These are phyloP conservation scores for Laguncularia racemosa DNA, from an alignment of 345 rosid genomes.

Conservation along the genomic window DNA sequence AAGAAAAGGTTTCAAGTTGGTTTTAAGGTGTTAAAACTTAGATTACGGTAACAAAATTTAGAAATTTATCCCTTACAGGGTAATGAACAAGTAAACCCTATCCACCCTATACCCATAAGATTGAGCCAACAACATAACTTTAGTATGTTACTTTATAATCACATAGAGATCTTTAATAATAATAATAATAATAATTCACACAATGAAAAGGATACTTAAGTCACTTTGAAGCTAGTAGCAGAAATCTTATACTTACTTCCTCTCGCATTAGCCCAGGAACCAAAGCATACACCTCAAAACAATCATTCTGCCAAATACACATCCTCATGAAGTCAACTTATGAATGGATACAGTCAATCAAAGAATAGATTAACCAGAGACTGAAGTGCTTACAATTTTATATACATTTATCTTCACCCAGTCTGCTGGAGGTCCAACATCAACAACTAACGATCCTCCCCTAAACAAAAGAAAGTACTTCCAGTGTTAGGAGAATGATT, in stretches of 20 bases:
- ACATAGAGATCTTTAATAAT: too few species aligned
- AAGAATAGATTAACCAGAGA: neutral
- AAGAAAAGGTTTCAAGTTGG: too few species aligned
- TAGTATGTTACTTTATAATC: too few species aligned
- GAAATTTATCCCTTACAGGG: too few species aligned
- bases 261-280: constrained; percentile 69
- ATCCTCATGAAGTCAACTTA: neutral
- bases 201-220: neutral
- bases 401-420: constrained; percentile 70
- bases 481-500: neutral
- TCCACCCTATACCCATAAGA: too few species aligned
- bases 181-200: neutral
- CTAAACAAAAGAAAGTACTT: constrained; percentile 17
- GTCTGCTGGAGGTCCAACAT: constrained; percentile 63
- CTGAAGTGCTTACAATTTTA: constrained; percentile 36
- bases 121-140: too few species aligned
- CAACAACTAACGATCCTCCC: constrained; percentile 31
- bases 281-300: constrained; percentile 61
- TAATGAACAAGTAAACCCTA: too few species aligned
- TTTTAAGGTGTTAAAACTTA: too few species aligned
- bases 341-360: neutral
- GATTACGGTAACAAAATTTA: too few species aligned
- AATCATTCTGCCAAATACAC: constrained; percentile 35
- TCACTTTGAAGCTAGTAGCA: neutral
- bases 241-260: constrained; percentile 30